These are phyloP conservation scores for Acanthamoeba lenticulata DNA, from an alignment of 208 protist genomes.

Conservation along the genomic window DNA sequence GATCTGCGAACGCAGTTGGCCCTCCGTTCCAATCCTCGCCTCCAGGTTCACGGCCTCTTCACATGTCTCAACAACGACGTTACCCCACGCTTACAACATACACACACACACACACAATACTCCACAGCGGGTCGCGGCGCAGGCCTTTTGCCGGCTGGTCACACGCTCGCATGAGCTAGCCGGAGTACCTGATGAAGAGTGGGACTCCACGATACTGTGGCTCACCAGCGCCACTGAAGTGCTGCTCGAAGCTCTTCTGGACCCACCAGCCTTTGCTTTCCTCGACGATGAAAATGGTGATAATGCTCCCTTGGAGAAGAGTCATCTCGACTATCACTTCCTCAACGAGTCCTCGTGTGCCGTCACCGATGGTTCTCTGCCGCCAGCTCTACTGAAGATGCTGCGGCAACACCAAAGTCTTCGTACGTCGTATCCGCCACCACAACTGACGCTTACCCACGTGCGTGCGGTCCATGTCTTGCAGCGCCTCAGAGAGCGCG, in stretches of 20 bases:
- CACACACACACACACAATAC: no score
- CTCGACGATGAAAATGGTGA: background rate
- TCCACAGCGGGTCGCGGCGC: background rate
- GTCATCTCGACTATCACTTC: no score
- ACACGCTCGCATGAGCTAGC: background rate
- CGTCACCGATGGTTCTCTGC: no score
- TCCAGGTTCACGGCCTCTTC: background rate
- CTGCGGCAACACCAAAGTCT: no score
- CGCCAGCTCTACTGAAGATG: no score
- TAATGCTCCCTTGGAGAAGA: no score
- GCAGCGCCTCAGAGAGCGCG: no score
- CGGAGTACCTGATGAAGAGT: background rate
- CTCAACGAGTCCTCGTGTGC: no score
- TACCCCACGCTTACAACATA: background rate
- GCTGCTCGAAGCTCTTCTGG: background rate
- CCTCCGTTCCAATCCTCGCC: background rate
- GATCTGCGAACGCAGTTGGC: background rate
- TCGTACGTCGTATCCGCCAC: no score
- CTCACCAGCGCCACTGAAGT: background rate
- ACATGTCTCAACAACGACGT: background rate
- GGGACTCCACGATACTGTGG: background rate
- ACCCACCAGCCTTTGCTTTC: background rate
- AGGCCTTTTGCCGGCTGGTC: background rate
- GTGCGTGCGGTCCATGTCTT: no score
- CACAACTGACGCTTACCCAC: no score